A percentile compares a stretch with the other conserved stretches of the same genome.
Evolutionary conservation across 2,329 filamentous ascomycete genomes (phyloP).

Genomic region (Penicillium sp.): DNA sequence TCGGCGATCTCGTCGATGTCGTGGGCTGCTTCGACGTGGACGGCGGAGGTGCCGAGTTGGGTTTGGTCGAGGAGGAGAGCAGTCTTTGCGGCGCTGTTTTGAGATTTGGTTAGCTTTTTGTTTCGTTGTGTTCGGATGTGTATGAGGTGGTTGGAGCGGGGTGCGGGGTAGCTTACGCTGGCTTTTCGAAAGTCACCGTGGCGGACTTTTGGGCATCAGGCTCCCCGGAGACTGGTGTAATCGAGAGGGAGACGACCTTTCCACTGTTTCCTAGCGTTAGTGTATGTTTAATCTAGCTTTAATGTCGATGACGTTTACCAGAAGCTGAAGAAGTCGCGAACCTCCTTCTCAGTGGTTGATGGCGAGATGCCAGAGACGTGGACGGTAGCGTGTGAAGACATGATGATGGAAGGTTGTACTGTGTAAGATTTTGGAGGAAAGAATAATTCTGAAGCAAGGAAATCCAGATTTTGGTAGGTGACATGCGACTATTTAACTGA

Average conservation of each 20-base stretch:
- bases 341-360: conserved; percentile 81
- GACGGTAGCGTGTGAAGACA: conserved; percentile 66
- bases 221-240: conserved; percentile 57
- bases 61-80: conserved; percentile 96
- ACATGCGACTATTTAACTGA: conserved; percentile 9
- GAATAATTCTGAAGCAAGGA: conserved; percentile 3
- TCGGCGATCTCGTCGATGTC: conserved; percentile 61
- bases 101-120: neutral
- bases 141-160: conserved; percentile 11
- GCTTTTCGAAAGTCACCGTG: conserved; percentile 94
- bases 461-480: neutral
- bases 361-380: conserved; percentile 84
- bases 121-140: neutral
- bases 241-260: conserved; percentile 80
- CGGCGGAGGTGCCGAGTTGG: conserved; percentile 71
- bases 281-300: neutral
- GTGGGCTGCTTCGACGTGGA: conserved; percentile 72
- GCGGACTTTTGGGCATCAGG: conserved; percentile 70
- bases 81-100: conserved; percentile 73
- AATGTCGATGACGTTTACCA: conserved; percentile 53
- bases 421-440: neutral
- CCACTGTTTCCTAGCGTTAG: conserved; percentile 56
- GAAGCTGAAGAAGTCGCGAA: conserved; percentile 97
- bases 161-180: conserved; percentile 56
- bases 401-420: conserved; percentile 43